These are phyloP conservation scores for Hypoxylon sp. DNA, from an alignment of 2,329 filamentous ascomycete genomes.

Conservation along the genomic window DNA sequence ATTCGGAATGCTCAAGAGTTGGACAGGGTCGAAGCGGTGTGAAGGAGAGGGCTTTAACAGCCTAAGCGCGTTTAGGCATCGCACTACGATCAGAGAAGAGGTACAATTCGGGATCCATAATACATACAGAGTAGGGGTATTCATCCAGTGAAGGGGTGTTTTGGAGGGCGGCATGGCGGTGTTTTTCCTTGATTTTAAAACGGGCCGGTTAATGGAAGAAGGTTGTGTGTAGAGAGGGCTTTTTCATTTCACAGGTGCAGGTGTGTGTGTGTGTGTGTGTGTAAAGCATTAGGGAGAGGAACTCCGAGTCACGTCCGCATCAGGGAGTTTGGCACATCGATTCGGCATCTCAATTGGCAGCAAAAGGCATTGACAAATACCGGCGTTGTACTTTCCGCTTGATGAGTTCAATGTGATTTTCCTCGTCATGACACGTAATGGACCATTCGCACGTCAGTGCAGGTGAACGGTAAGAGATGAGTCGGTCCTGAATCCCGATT, in stretches of 20 bases:
- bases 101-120: neutral
- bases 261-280: too few species aligned
- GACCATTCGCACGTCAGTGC: neutral
- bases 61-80: neutral
- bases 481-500: neutral
- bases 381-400: constrained; percentile 12
- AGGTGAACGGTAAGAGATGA: neutral
- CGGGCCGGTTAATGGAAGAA: constrained; percentile 37
- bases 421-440: neutral
- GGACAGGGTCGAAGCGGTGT: neutral
- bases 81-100: neutral
- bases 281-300: constrained; percentile 37
- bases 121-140: constrained; percentile 11
- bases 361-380: constrained; percentile 15
- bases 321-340: constrained; percentile 43
- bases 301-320: constrained; percentile 35
- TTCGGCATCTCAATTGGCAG: constrained; percentile 22
- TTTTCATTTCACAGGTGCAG: constrained; percentile 22
- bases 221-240: constrained; percentile 31
- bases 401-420: constrained; percentile 7
- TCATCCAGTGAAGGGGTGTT: constrained; percentile 28
- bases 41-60: neutral
- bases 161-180: constrained; percentile 33
- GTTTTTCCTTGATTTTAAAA: constrained; percentile 29
- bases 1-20: neutral